A percentile compares a stretch with the other conserved stretches of the same genome.
Evolutionary conservation across 2,329 filamentous ascomycete genomes (phyloP).

Genomic region (Pyricularia pennisetigena): DNA sequence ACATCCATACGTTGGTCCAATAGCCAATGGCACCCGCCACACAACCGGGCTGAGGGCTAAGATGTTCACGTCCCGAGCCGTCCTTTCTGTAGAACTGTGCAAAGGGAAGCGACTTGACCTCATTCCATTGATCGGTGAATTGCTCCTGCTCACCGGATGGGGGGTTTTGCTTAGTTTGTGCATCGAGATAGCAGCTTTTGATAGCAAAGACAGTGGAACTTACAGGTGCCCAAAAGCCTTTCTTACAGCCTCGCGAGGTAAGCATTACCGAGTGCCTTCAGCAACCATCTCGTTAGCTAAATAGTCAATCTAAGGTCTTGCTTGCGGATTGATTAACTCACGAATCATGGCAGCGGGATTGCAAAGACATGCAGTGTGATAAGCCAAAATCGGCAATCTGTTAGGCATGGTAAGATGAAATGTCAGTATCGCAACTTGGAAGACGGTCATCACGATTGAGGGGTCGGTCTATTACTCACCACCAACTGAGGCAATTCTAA

Average conservation of each 20-base stretch:
- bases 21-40: neutral
- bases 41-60: neutral
- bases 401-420: neutral
- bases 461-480: neutral
- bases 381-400: neutral
- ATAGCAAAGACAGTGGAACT: neutral
- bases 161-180: neutral
- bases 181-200: neutral
- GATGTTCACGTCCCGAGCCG: neutral
- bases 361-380: neutral
- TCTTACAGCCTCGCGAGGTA: neutral
- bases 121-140: slow-evolving; percentile 1
- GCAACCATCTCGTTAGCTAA: neutral
- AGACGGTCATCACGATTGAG: neutral
- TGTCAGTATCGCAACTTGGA: neutral
- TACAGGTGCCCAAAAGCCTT: neutral
- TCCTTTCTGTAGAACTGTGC: neutral
- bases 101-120: neutral
- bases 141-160: neutral
- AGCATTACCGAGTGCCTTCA: neutral
- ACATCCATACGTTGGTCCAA: neutral
- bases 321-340: neutral
- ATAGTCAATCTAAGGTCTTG: neutral
- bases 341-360: neutral
- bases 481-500: neutral